phyloP scores from a whole-genome alignment of 2,329 filamentous ascomycete species.

The Dactylella cylindrospora region DNA sequence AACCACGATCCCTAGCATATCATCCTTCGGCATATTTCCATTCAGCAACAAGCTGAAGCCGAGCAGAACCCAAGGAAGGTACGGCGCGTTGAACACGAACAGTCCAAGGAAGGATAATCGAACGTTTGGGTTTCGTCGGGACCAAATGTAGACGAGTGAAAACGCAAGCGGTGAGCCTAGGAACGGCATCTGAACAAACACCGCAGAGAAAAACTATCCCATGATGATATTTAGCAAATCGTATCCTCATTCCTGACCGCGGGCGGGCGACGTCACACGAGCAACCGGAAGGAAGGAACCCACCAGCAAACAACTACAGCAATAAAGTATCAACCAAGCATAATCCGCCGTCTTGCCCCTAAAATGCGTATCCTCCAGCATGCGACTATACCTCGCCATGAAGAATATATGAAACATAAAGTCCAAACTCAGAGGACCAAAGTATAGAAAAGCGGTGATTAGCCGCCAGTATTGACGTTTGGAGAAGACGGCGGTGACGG shows the following conservation, averaged over 20 bases:
- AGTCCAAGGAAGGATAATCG: conserved; percentile 84
- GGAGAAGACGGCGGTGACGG: conserved; percentile 83
- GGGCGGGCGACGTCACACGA: background rate
- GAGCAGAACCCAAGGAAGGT: conserved; percentile 94
- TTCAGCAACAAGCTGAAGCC: conserved; percentile 89
- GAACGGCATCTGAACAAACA: conserved; percentile 69
- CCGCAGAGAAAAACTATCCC: conserved; percentile 33
- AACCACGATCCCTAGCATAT: conserved; percentile 91
- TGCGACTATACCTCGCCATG: conserved; percentile 89
- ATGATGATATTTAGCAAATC: background rate
- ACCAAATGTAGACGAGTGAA: conserved; percentile 97
- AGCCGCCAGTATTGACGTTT: conserved; percentile 98
- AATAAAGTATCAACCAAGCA: conserved; percentile 88
- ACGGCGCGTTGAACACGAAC: conserved; percentile 88
- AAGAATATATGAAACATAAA: conserved; percentile 98
- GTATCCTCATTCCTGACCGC: background rate
- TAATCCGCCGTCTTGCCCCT: conserved; percentile 88
- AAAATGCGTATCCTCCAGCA: conserved; percentile 85
- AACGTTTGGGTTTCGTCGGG: conserved; percentile 87
- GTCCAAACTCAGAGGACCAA: conserved; percentile 89
- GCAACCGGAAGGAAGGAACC: background rate
- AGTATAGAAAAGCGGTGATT: conserved; percentile 95
- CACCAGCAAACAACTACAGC: conserved; percentile 71
- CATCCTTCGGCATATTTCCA: conserved; percentile 85
- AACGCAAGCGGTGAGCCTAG: conserved; percentile 90